These are phyloP conservation scores for Candida mesenterica DNA, from an alignment of 1,139 yeast species.

Conservation along the genomic window DNA sequence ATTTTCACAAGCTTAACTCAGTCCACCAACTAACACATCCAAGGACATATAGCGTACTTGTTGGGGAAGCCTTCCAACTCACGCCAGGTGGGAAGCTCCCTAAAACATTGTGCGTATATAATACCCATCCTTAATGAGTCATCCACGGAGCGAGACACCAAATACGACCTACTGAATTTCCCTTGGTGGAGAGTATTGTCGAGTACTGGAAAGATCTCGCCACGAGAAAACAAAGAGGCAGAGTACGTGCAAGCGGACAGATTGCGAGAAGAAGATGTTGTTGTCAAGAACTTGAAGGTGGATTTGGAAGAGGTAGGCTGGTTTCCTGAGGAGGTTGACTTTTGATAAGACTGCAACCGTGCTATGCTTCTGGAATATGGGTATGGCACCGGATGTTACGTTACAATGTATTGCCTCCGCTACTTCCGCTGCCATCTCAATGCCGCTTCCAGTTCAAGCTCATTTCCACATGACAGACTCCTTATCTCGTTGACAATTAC, in stretches of 20 bases:
- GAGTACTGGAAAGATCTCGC: conserved; percentile 60
- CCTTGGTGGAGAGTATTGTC: conserved; percentile 86
- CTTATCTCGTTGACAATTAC: too few species aligned
- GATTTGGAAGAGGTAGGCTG: conserved; percentile 56
- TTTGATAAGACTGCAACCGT: too few species aligned
- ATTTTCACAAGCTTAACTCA: conserved; percentile 1
- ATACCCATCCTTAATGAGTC: conserved; percentile 22
- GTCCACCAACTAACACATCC: conserved; percentile 1
- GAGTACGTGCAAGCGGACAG: conserved; percentile 46
- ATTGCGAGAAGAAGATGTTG: conserved; percentile 51
- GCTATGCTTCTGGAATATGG: background rate
- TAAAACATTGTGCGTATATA: conserved; percentile 44
- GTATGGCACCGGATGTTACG: too few species aligned
- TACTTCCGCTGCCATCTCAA: too few species aligned
- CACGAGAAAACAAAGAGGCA: conserved; percentile 44
- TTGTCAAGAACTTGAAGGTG: conserved; percentile 39
- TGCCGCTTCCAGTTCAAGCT: too few species aligned
- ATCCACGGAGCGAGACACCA: conserved; percentile 16
- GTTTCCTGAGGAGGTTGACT: conserved; percentile 57
- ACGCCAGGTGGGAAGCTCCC: conserved; percentile 70
- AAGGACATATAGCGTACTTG: conserved; percentile 66
- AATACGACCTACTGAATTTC: conserved; percentile 9
- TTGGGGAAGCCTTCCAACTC: conserved; percentile 64
- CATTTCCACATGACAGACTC: too few species aligned
- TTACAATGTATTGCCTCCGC: too few species aligned